Evolutionary conservation across 768 basidiomycete genomes (phyloP), one percentile per base, ranked within the genome.

Genomic region (Cystoderma amianthinum): DNA sequence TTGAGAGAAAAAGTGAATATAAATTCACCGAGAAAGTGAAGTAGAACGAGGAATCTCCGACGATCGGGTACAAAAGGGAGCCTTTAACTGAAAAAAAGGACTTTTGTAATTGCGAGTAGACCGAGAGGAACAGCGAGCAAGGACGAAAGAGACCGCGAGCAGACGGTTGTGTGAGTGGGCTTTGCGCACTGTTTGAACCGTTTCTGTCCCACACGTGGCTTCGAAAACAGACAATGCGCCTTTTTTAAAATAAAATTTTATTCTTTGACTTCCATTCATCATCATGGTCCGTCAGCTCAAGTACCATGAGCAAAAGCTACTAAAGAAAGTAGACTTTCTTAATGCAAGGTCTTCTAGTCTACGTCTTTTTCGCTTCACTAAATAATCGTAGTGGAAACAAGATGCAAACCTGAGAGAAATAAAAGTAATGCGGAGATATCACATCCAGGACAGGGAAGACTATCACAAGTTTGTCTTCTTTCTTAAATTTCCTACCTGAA

Each of bases 301-400:
- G 69, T 78, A 89, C 59, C 96, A 99, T 65, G 95, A 99, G 62
- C 83, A 93, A 61, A 94, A 85, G 55, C 75, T 96, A 23, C 77
- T 94, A 60, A 93, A 89, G 60, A 93, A 96, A 66, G 94, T 98
- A 53, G 96, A 98, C 64, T 96, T 99, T 61, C 74, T 97, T 45
- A 89, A 86, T 56, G 93, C 91, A 56, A 44, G 79, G 67, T 38
- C 32, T 28, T 33, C 19, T 19, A 17, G 24, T 30, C 17, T 18
- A 22, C 30, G 4, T 32, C 32, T 19, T 21, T 21, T 18, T 30
- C 35, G 21, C 36, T 39, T 59, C 39, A 47, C 40, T 12, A 15
- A 7, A 6, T 36, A 7, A 16, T 24, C 22, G 22, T 32, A 95
- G 90, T 98, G 95, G 95, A 98, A 92, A 65, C 85, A 92, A 65